A percentile compares a stretch with the other conserved stretches of the same genome.
phyloP scores from a whole-genome alignment of 257 asterid species.

The Plantago elongata region DNA sequence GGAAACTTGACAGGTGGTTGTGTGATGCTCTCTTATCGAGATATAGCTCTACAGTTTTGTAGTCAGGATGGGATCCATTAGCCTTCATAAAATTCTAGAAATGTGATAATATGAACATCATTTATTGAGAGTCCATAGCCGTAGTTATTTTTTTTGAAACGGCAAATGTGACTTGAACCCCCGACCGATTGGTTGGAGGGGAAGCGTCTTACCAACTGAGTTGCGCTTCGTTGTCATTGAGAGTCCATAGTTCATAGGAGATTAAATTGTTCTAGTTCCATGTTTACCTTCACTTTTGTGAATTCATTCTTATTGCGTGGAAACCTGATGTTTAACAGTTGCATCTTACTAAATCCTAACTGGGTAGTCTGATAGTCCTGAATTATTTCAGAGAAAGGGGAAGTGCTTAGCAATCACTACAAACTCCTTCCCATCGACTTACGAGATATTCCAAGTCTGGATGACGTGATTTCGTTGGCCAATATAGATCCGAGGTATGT shows the following conservation, averaged over 20 bases:
- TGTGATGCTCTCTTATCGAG: no score
- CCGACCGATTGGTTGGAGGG: no score
- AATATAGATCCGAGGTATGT: slow-evolving; percentile 81
- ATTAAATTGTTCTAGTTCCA: neutral
- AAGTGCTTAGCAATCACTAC: slow-evolving; percentile 79
- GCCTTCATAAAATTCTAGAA: no score
- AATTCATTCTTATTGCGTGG: neutral
- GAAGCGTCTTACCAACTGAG: no score
- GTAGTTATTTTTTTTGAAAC: no score
- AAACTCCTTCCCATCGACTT: slow-evolving; percentile 91
- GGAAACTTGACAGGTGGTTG: no score
- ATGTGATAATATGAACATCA: no score
- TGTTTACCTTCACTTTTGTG: neutral
- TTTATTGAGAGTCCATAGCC: no score
- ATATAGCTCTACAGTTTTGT: no score
- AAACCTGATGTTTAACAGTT: neutral
- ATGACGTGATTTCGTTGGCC: slow-evolving; percentile 65
- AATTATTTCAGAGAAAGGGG: slow-evolving; percentile 78
- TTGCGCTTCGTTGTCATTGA: no score
- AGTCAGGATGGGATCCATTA: no score
- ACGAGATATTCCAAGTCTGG: slow-evolving; percentile 63
- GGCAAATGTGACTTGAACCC: no score
- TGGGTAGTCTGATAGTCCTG: slow-evolving; percentile 6
- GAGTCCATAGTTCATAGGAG: neutral
- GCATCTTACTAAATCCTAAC: slow-evolving; percentile 1